Percentiles rank a stretch among this genome's conserved stretches.
phyloP scores from a whole-genome alignment of 495 filamentous ascomycete species.

The Podospora australis region DNA sequence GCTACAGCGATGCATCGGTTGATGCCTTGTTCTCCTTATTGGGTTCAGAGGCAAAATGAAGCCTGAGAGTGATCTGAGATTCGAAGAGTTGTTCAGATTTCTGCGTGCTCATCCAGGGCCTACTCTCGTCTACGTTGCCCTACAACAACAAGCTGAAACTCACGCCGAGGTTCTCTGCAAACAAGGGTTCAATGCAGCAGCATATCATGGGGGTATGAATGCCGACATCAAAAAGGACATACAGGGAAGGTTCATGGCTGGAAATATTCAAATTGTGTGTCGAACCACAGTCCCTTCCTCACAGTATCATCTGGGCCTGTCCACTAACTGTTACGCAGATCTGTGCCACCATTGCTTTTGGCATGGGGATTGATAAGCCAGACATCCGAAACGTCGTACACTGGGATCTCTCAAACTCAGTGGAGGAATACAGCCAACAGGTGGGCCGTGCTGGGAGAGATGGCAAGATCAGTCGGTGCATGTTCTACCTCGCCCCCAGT shows the following conservation, averaged over 20 bases:
- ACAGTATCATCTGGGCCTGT: not conserved
- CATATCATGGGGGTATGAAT: slow-evolving; percentile 51
- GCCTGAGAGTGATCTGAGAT: slow-evolving; percentile 32
- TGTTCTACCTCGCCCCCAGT: slow-evolving; percentile 46
- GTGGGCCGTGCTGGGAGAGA: slow-evolving; percentile 55
- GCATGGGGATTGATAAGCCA: slow-evolving; percentile 55
- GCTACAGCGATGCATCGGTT: not conserved
- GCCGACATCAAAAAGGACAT: slow-evolving; percentile 31
- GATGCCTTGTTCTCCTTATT: not conserved
- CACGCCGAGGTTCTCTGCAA: slow-evolving; percentile 31
- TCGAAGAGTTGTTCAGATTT: slow-evolving; percentile 40
- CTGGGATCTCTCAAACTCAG: slow-evolving; percentile 46
- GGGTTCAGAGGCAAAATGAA: not conserved
- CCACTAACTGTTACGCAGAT: slow-evolving; percentile 19
- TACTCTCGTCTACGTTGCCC: slow-evolving; percentile 52
- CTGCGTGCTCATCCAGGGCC: slow-evolving; percentile 43
- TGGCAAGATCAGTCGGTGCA: slow-evolving; percentile 43
- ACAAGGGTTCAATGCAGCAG: slow-evolving; percentile 33
- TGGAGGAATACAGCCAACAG: slow-evolving; percentile 56
- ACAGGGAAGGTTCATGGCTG: slow-evolving; percentile 50
- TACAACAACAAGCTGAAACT: slow-evolving; percentile 43
- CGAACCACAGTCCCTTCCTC: not conserved
- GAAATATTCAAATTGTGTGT: slow-evolving; percentile 33
- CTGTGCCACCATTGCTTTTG: slow-evolving; percentile 55
- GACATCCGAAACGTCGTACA: slow-evolving; percentile 55